Percentiles rank a stretch among this genome's conserved stretches.
phyloP scores from a whole-genome alignment of 148 eudicot genomes.

The Cornus kousa region DNA sequence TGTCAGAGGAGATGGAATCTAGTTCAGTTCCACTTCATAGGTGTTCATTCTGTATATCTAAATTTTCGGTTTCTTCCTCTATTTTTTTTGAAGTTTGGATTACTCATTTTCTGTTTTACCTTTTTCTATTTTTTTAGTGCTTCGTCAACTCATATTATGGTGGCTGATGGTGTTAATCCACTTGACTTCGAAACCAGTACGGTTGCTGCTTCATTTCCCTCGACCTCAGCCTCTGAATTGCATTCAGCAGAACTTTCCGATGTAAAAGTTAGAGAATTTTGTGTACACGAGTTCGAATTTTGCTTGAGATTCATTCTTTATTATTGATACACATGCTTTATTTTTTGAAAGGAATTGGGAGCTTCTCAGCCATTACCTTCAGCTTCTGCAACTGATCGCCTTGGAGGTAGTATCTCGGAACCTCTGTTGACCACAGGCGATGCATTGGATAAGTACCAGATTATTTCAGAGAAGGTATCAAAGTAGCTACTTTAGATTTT shows the following conservation, averaged over 20 bases:
- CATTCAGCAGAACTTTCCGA: conserved; percentile 45
- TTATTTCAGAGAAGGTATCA: conserved; percentile 72
- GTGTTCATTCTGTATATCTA: conserved; percentile 27
- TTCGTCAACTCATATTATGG: conserved; percentile 42
- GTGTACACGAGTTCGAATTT: background rate
- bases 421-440: conserved; percentile 80
- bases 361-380: conserved; percentile 45
- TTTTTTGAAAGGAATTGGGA: conserved; percentile 54
- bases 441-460: conserved; percentile 84
- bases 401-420: conserved; percentile 47
- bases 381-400: conserved; percentile 46
- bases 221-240: conserved; percentile 51
- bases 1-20: conserved; percentile 64
- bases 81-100: background rate
- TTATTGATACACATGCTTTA: conserved; percentile 15
- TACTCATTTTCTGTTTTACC: background rate
- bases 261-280: conserved; percentile 41
- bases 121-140: conserved; percentile 38
- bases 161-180: conserved; percentile 41
- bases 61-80: conserved; percentile 4
- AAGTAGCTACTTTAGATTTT: background rate
- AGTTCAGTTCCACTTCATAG: conserved; percentile 49
- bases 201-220: conserved; percentile 38
- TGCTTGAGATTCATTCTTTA: conserved; percentile 4
- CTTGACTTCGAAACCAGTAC: conserved; percentile 56